Evolutionary conservation across 2,329 filamentous ascomycete species (phyloP).

Genomic region (Ploettnerulaceae sp.): DNA sequence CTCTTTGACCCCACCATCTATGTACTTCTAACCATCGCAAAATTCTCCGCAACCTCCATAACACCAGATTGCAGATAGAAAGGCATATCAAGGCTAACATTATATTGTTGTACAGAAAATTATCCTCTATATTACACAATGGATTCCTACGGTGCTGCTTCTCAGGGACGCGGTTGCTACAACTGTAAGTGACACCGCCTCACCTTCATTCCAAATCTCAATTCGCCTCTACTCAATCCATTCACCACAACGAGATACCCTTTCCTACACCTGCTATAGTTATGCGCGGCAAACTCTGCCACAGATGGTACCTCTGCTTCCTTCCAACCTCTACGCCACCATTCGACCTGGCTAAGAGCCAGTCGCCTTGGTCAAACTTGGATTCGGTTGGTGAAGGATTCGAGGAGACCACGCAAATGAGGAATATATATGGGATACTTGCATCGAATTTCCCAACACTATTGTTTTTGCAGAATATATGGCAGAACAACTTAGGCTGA

Average conservation of each 20-base stretch:
- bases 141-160: constrained; percentile 32
- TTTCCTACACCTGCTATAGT: neutral
- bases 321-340: constrained; percentile 3
- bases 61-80: no score
- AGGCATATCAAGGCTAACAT: no score
- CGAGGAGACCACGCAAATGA: constrained; percentile 1
- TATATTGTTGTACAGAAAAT: no score
- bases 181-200: constrained; percentile 42
- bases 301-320: neutral
- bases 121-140: no score
- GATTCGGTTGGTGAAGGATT: constrained; percentile 3
- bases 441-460: neutral
- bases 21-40: no score
- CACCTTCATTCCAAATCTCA: constrained; percentile 17
- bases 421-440: constrained; percentile 9
- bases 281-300: neutral
- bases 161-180: constrained; percentile 42
- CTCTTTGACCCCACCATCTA: no score
- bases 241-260: neutral
- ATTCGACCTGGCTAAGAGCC: constrained; percentile 9
- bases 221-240: neutral
- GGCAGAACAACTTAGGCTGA: constrained; percentile 28
- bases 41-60: no score
- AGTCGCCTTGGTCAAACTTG: neutral
- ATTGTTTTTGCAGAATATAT: neutral